phyloP scores from a whole-genome alignment of 176 grass and related monocot species.

The Elaeis guineensis region DNA sequence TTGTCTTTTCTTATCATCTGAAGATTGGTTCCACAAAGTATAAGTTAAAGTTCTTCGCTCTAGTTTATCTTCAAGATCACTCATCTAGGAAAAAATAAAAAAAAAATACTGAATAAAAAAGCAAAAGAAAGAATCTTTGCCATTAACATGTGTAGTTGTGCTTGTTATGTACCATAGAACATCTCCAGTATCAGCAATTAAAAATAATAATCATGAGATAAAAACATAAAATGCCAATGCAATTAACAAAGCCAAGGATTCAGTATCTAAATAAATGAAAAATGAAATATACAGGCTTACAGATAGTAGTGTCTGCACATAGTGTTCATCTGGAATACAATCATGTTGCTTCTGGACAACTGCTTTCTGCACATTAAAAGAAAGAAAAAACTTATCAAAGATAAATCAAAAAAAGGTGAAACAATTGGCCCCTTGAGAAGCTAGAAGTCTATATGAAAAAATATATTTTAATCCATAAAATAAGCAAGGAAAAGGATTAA shows the following conservation, averaged over 20 bases:
- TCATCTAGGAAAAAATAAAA: slow-evolving; percentile 41
- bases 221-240: too few relatives aligned
- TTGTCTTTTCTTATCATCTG: slow-evolving; percentile 48
- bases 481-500: too few relatives aligned
- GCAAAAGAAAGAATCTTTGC: background rate
- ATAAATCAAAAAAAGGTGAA: slow-evolving; percentile 8
- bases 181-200: too few relatives aligned
- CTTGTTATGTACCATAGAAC: too few relatives aligned
- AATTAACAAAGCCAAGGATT: background rate
- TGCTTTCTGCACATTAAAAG: slow-evolving; percentile 44
- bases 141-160: too few relatives aligned
- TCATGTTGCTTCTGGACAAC: slow-evolving; percentile 33
- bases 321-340: slow-evolving; percentile 98
- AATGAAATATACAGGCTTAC: slow-evolving; percentile 41
- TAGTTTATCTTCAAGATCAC: slow-evolving; percentile 72
- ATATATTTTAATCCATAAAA: too few relatives aligned
- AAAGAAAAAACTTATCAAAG: background rate
- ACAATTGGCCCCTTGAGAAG: background rate
- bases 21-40: slow-evolving; percentile 84
- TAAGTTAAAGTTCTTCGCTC: slow-evolving; percentile 95
- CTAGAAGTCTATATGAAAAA: too few relatives aligned
- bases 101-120: background rate
- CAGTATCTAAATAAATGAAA: background rate
- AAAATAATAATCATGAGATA: too few relatives aligned
- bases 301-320: slow-evolving; percentile 85